phyloP scores from a whole-genome alignment of 805 yeast genomes.

The Ogataea siamensis region DNA sequence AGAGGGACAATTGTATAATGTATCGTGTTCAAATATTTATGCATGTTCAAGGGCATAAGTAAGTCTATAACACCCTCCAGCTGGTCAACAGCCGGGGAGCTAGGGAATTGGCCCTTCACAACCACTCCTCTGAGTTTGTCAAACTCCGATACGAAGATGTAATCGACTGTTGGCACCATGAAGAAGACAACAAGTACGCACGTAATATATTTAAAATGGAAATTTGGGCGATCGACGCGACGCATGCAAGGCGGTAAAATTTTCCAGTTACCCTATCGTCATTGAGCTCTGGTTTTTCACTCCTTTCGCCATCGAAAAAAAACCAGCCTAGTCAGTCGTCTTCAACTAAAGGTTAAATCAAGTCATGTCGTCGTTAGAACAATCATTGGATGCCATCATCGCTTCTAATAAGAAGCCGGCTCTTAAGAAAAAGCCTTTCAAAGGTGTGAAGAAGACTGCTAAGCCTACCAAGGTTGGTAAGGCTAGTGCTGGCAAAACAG shows the following conservation, averaged over 20 bases:
- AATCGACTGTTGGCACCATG: conserved; percentile 22
- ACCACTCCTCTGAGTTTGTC: conserved; percentile 75
- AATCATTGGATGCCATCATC: conserved; percentile 92
- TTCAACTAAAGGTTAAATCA: not conserved
- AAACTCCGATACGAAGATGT: conserved; percentile 65
- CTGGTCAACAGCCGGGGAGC: conserved; percentile 56
- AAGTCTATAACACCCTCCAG: conserved; percentile 30
- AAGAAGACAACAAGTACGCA: conserved; percentile 2
- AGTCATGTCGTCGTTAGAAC: conserved; percentile 80
- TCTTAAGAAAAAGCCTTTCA: conserved; percentile 32
- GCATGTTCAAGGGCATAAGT: conserved; percentile 39
- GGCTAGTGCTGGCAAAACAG: conserved; percentile 16
- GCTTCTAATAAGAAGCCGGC: conserved; percentile 44
- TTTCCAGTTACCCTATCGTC: conserved; percentile 11
- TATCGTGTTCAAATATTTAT: conserved; percentile 44
- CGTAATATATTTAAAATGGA: conserved; percentile 5
- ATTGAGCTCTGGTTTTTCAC: not conserved
- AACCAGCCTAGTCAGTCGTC: conserved; percentile 3
- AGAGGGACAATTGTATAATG: conserved; percentile 58
- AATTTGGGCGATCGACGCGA: conserved; percentile 9
- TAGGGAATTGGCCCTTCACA: conserved; percentile 59
- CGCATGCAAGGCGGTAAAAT: not conserved
- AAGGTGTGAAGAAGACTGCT: conserved; percentile 32
- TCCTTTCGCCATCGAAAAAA: conserved; percentile 15
- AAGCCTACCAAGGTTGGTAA: conserved; percentile 35